These are phyloP conservation scores for Aschersonia sp. DNA, from an alignment of 2,329 filamentous ascomycete species.

Conservation along the genomic window DNA sequence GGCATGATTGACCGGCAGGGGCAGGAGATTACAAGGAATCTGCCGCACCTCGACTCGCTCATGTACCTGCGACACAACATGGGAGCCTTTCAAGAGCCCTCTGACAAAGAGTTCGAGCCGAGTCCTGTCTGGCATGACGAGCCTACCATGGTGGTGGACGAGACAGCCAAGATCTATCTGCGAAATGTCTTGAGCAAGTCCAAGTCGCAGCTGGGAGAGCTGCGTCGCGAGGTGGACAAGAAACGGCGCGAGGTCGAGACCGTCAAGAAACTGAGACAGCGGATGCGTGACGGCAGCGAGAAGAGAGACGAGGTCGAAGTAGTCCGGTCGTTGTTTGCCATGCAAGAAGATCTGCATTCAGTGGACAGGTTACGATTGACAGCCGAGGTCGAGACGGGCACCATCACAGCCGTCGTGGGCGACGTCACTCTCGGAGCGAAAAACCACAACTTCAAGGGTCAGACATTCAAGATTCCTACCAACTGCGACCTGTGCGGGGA, in stretches of 20 bases:
- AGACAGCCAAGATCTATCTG: conserved; percentile 75
- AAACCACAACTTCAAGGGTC: conserved; percentile 96
- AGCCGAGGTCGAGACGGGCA: conserved; percentile 84
- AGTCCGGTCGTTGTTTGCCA: conserved; percentile 65
- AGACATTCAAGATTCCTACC: conserved; percentile 97
- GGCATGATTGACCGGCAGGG: conserved; percentile 59
- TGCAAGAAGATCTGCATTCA: conserved; percentile 77
- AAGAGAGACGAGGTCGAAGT: conserved; percentile 80
- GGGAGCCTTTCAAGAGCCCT: conserved; percentile 66
- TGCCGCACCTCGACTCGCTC: conserved; percentile 81
- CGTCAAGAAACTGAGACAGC: conserved; percentile 58
- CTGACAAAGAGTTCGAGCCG: conserved; percentile 77
- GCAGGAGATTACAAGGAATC: conserved; percentile 74
- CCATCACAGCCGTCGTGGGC: conserved; percentile 80
- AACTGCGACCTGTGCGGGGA: conserved; percentile 97
- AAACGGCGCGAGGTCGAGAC: conserved; percentile 76
- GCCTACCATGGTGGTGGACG: conserved; percentile 71
- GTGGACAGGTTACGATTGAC: conserved; percentile 72
- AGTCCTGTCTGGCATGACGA: conserved; percentile 97
- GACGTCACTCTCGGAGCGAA: conserved; percentile 86
- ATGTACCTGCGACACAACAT: conserved; percentile 97
- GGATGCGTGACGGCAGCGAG: conserved; percentile 69
- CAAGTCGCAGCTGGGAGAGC: conserved; percentile 66
- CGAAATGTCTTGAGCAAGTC: conserved; percentile 87
- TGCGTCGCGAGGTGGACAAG: conserved; percentile 72